Evolutionary conservation across 1,139 yeast species (phyloP), one percentile per base, ranked within the genome.

Genomic region (Meyerozyma athensensis): DNA sequence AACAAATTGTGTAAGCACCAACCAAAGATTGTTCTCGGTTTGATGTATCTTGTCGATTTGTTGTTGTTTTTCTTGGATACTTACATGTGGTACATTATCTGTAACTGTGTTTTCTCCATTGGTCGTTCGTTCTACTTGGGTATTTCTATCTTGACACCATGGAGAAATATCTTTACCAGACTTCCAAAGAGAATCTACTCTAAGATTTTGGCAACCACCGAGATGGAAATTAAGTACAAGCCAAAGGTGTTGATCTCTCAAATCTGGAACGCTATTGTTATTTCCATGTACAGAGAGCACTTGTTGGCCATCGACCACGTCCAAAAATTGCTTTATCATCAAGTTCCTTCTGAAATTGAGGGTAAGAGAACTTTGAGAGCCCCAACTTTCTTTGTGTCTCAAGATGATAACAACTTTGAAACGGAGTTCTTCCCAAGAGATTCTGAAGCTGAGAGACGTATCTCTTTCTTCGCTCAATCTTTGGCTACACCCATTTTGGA

Each of bases 361-460:
- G 98, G 98, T 48, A 92, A 90, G 77, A 83, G 98, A 68, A 90
- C 98, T 51, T 76, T 92, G 60, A 85, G 97, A 69, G 97, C 98
- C 36, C 98, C 98, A 53, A 92, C 97, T 40, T 92, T 92, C 80
- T 92, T 92, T 57, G 96, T 92, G 46, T 83, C 96, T 46, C 98
- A 92, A 68, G 97, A 92, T 67, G 97, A 92, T 64, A 87, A 89
- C 73, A 86, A 86, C 55, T 83, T 86, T 53, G 94, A 86, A 44
- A 85, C 96, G 46, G 97, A 90, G 72, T 92, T 87, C 59, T 92
- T 90, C 87, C 97, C 97, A 52, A 75, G 81, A 58, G 80, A 90
- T 65, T 87, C 97, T 36, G 98, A 92, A 67, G 98, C 98, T 46
- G 98, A 92, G 71, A 87, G 98, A 73, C 94, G 98, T 79, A 89